phyloP scores from a whole-genome alignment of 2,329 filamentous ascomycete genomes.

The Monosporascus sp. region DNA sequence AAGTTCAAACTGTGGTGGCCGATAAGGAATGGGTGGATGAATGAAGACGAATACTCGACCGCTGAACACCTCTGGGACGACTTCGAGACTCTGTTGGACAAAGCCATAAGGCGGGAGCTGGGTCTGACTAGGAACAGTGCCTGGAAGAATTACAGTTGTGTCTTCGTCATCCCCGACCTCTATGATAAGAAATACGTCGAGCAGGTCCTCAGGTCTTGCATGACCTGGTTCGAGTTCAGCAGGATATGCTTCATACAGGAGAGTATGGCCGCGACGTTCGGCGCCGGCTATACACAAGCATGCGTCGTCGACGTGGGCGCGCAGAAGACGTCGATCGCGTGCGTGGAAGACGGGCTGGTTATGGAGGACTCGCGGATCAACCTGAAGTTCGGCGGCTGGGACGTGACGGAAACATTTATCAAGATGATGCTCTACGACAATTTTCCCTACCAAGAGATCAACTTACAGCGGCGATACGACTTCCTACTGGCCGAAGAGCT shows the following conservation, averaged over 20 bases:
- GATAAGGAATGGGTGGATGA: slow-evolving; percentile 77
- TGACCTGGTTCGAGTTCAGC: slow-evolving; percentile 85
- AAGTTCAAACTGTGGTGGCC: slow-evolving; percentile 94
- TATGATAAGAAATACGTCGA: slow-evolving; percentile 94
- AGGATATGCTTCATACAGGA: slow-evolving; percentile 94
- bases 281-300: slow-evolving; percentile 86
- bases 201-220: slow-evolving; percentile 74
- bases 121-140: slow-evolving; percentile 71
- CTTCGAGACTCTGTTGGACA: slow-evolving; percentile 79
- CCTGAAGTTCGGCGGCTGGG: slow-evolving; percentile 85
- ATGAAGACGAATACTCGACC: slow-evolving; percentile 81
- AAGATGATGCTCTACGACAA: slow-evolving; percentile 98
- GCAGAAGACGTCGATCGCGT: slow-evolving; percentile 95
- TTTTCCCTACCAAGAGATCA: slow-evolving; percentile 93
- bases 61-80: slow-evolving; percentile 80
- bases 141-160: slow-evolving; percentile 87
- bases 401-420: slow-evolving; percentile 90
- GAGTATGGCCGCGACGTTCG: slow-evolving; percentile 89
- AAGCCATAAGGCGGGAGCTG: slow-evolving; percentile 80
- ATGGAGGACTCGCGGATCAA: slow-evolving; percentile 94
- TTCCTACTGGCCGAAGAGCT: slow-evolving; percentile 91
- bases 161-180: slow-evolving; percentile 94
- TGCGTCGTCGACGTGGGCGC: slow-evolving; percentile 96
- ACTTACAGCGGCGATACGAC: slow-evolving; percentile 83
- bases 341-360: slow-evolving; percentile 93